Evolutionary conservation across 2,329 filamentous ascomycete species (phyloP), one percentile per base, ranked within the genome.

Genomic region (Paecilomyces formosus): DNA sequence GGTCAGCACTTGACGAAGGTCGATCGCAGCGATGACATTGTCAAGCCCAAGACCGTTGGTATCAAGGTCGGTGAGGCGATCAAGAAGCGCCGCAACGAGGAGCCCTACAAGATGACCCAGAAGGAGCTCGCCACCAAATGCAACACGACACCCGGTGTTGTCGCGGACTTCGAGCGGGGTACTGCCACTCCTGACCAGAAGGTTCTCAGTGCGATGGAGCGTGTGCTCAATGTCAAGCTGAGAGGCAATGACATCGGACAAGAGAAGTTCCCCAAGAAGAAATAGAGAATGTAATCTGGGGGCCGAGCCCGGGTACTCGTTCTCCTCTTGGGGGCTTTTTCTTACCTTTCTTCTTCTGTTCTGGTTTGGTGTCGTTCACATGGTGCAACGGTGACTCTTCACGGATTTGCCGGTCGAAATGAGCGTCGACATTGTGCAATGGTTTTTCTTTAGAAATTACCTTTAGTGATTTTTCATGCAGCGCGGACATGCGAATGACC

Each of bases 1-100:
- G 94, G 94, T 68, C 94, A 99, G 80, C 92, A 90, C 73, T 83
- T 97, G 65, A 97, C 94, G 66, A 97, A 97, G 82, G 92, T 99
- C 76, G 94, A 97, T 82, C 92, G 93, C 67, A 88, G 87, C 74
- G 92, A 97, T 81, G 94, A 97, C 74, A 96, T 97, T 79, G 88
- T 97, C 78, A 96, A 96, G 81, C 92, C 92, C 72, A 96, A 96
- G 81, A 95, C 91, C 53, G 82, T 97, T 60, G 91, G 92, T 73
- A 82, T 83, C 70, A 82, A 84, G 58, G 90, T 97, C 64, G 91
- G 89, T 69, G 85, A 90, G 65, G 89, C 88, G 64, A 97, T 97
- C 79, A 83, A 86, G 70, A 84, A 88, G 70, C 85, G 89, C 58
- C 89, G 94, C 64, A 86, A 86, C 72, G 85, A 88, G 73, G 87